Base-by-base conservation (phyloP, 805 yeast species). In the Huiozyma naganishii region DNA sequence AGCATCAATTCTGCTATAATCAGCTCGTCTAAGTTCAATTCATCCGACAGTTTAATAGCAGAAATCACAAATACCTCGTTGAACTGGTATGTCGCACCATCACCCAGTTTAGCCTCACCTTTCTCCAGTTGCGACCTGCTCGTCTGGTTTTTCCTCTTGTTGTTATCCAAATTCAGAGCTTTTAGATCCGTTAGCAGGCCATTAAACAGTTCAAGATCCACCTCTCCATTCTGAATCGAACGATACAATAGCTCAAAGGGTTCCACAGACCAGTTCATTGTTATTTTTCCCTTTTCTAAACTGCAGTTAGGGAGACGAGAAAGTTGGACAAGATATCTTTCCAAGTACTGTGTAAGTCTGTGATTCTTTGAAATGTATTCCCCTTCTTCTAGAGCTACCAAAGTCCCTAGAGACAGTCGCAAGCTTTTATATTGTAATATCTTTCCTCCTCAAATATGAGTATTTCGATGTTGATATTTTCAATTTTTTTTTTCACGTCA, bases 1-100 rank as follows among this genome's bases (percentile, higher is more conserved):
- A 64, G 65, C 52, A 89, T 68, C 28, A 85, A 57, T 55, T 87
- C 84, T 1, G 94, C 92, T 1, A 85, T 74, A 2, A 74, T 68
- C 29, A 83, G 42, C 58, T 90, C 97, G 61, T 90, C 95, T 41
- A 90, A 66, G 41, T 83, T 69, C 42, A 90, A 68, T 34, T 77
- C 78, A 49, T 79, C 84, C 0, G 89, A 67, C 12, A 83, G 55
- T 27, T 69, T 67, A 5, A 78, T 67, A 0, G 87, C 73, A 4
- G 74, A 69, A 42, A 77, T 70, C 35, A 82, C 69, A 52, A 87
- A 89, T 34, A 76, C 75, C 39, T 75, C 68, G 55, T 83, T 86
- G 30, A 89, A 61, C 46, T 74, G 73, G 52, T 74, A 80, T 39
- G 48, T 46, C 6, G 49, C 41, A 10, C 71, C 73, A 27, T 80